These are phyloP conservation scores for Auriscalpium orientale DNA, from an alignment of 768 basidiomycete genomes.

Conservation along the genomic window DNA sequence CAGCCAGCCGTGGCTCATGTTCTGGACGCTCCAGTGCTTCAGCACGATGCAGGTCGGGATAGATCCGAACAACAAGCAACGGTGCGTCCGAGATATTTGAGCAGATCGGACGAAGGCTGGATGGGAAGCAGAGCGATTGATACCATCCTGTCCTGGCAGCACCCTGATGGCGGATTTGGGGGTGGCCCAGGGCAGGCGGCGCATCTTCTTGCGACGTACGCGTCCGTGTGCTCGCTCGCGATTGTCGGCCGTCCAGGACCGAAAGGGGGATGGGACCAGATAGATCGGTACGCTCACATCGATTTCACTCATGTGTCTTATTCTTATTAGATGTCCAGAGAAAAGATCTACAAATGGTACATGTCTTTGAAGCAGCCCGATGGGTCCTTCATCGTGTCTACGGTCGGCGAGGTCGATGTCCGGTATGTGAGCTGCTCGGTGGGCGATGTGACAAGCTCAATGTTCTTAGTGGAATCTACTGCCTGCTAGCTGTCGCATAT, in stretches of 20 bases:
- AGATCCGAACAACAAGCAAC: slow-evolving; percentile 70
- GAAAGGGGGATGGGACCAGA: slow-evolving; percentile 78
- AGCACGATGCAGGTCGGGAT: slow-evolving; percentile 69
- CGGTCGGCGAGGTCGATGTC: slow-evolving; percentile 89
- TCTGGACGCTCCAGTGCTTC: slow-evolving; percentile 87
- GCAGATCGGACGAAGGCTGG: slow-evolving; percentile 2
- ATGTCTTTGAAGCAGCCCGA: slow-evolving; percentile 88
- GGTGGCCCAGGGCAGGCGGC: slow-evolving; percentile 87
- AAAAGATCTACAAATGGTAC: slow-evolving; percentile 81
- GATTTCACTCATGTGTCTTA: not conserved
- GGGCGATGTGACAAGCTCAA: not conserved
- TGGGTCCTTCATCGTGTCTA: slow-evolving; percentile 86
- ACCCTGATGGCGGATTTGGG: slow-evolving; percentile 83
- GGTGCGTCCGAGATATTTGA: slow-evolving; percentile 35
- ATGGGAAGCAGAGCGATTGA: slow-evolving; percentile 53
- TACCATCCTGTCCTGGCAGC: slow-evolving; percentile 76
- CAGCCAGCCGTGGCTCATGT: slow-evolving; percentile 91
- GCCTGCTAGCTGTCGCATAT: slow-evolving; percentile 76
- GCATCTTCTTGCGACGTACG: slow-evolving; percentile 88
- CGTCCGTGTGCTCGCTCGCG: slow-evolving; percentile 75
- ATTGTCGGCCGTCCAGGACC: slow-evolving; percentile 70
- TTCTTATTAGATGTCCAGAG: slow-evolving; percentile 28
- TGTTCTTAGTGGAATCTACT: slow-evolving; percentile 76
- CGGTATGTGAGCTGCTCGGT: slow-evolving; percentile 41
- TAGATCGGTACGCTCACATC: slow-evolving; percentile 55